These are phyloP conservation scores for Lasiodiplodia sp. DNA, from an alignment of 2,329 filamentous ascomycete genomes.

Conservation along the genomic window DNA sequence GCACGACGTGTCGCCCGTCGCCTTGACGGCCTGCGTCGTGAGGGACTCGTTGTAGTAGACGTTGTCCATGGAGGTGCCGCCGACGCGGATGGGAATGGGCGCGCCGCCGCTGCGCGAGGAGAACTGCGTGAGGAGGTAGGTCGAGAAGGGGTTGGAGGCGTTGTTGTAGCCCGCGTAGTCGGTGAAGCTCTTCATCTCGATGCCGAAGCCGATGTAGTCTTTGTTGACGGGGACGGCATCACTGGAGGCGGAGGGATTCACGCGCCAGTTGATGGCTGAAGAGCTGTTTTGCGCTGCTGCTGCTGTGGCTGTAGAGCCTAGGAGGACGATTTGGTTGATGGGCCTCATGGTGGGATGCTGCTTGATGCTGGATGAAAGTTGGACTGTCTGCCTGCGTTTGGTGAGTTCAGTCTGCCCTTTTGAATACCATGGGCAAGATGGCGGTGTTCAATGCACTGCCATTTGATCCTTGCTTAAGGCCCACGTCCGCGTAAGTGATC, in stretches of 20 bases:
- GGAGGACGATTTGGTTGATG: not conserved
- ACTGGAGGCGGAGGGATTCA: not conserved
- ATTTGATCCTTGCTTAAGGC: not conserved
- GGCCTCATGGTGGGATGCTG: not conserved
- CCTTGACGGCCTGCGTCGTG: not conserved
- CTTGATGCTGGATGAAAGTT: not conserved
- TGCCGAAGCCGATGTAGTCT: slow-evolving; percentile 14
- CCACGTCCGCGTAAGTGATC: not conserved
- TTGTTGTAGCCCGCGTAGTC: not conserved
- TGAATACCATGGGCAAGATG: not conserved
- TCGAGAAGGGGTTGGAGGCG: not conserved
- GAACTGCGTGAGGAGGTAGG: not conserved
- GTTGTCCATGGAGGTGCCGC: slow-evolving; percentile 12
- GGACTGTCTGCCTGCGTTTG: not conserved
- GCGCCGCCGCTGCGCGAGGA: not conserved
- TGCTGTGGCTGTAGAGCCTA: not conserved
- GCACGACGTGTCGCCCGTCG: not conserved
- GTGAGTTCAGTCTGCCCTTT: not conserved
- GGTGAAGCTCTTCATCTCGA: slow-evolving; percentile 6
- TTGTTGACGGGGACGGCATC: not conserved
- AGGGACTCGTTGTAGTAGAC: not conserved
- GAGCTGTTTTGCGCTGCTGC: not conserved
- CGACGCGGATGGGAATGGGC: not conserved
- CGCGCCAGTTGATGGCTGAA: not conserved
- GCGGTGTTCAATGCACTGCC: not conserved